A percentile compares a stretch with the other conserved stretches of the same genome.
phyloP scores from a whole-genome alignment of 2,329 filamentous ascomycete species.

The Talaromyces funiculosus region DNA sequence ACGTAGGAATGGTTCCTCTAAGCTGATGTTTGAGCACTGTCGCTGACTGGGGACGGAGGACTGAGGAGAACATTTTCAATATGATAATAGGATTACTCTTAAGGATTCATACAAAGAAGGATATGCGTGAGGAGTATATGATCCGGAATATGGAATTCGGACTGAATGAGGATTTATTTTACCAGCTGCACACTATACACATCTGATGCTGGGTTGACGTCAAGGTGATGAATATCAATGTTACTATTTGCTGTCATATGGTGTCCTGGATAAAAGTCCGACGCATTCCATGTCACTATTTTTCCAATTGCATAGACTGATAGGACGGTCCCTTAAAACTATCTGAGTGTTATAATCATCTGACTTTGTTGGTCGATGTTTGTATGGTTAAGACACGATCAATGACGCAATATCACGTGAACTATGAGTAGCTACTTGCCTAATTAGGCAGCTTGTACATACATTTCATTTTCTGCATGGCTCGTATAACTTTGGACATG shows the following conservation, averaged over 20 bases:
- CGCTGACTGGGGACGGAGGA: background rate
- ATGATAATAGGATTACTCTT: no score
- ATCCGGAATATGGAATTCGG: background rate
- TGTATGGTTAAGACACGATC: background rate
- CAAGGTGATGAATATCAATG: background rate
- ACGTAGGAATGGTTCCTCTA: no score
- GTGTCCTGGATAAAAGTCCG: background rate
- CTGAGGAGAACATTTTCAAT: background rate
- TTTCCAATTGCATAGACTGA: accelerated
- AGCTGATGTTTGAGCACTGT: no score
- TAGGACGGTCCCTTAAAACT: background rate
- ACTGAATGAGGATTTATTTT: background rate
- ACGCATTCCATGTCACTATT: background rate
- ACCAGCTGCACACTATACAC: background rate
- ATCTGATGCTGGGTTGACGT: slow-evolving; percentile 10
- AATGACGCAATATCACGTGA: background rate
- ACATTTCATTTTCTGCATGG: background rate
- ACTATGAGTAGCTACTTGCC: background rate
- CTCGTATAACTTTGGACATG: no score
- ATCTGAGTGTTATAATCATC: background rate
- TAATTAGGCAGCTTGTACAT: background rate
- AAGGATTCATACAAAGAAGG: no score
- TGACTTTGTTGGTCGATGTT: background rate
- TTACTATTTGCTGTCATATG: background rate
- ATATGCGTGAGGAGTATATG: background rate